Evolutionary conservation across 768 basidiomycete species (phyloP).

Genomic region (Neoboletus subvelutipes): DNA sequence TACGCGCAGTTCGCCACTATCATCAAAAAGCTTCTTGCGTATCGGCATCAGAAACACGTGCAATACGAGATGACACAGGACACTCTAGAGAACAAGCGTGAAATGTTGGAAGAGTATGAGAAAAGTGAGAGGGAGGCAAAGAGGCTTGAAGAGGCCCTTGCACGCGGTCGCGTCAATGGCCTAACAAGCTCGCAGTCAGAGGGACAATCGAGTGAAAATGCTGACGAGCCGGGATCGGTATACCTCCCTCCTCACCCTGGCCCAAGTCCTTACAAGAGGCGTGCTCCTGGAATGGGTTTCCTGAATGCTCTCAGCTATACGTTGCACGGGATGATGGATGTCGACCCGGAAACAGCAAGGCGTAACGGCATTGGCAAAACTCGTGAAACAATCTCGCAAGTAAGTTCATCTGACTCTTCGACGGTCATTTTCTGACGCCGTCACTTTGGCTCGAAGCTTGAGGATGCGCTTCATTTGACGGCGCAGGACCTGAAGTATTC

Average conservation of each 20-base stretch:
- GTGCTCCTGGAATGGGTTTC: slow-evolving; percentile 79
- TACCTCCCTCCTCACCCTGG: slow-evolving; percentile 80
- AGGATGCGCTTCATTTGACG: slow-evolving; percentile 89
- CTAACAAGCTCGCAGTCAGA: slow-evolving; percentile 26
- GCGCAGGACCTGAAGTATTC: slow-evolving; percentile 96
- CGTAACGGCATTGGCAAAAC: slow-evolving; percentile 93
- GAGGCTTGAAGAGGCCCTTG: slow-evolving; percentile 84
- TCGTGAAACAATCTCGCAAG: slow-evolving; percentile 92
- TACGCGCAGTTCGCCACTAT: slow-evolving; percentile 93
- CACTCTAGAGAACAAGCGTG: slow-evolving; percentile 77
- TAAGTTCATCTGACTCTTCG: slow-evolving; percentile 34
- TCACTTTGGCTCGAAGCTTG: slow-evolving; percentile 57
- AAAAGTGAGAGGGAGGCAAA: slow-evolving; percentile 90
- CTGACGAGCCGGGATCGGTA: slow-evolving; percentile 45
- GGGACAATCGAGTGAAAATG: slow-evolving; percentile 34
- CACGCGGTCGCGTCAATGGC: slow-evolving; percentile 47
- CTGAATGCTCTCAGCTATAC: slow-evolving; percentile 92
- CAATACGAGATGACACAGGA: slow-evolving; percentile 98
- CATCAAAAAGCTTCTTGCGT: slow-evolving; percentile 91
- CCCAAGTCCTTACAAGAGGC: slow-evolving; percentile 61
- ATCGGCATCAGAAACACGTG: slow-evolving; percentile 96
- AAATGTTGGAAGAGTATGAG: slow-evolving; percentile 85
- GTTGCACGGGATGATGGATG: slow-evolving; percentile 97
- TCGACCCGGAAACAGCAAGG: slow-evolving; percentile 94
- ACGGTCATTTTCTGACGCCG: slow-evolving; percentile 16